Percentiles rank a stretch among this genome's conserved stretches.
phyloP scores from a whole-genome alignment of 441 rosid genomes.

The Eruca vesicaria region DNA sequence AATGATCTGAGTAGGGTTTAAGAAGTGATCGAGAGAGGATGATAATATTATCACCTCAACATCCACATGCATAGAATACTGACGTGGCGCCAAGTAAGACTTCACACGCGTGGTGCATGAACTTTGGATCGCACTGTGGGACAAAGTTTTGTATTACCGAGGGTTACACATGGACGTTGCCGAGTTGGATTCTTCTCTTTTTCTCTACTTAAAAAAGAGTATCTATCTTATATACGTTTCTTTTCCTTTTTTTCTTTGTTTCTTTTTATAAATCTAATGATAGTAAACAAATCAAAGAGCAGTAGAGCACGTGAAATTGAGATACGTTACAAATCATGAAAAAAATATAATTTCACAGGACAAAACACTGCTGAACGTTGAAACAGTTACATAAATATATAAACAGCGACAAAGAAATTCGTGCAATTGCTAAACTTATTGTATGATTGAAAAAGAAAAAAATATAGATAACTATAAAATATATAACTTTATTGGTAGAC shows the following conservation, averaged over 20 bases:
- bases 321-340: constrained; percentile 6
- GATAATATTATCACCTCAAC: neutral
- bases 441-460: neutral
- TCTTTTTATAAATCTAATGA: neutral
- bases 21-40: neutral
- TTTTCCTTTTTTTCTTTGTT: neutral
- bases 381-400: neutral
- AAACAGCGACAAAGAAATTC: neutral
- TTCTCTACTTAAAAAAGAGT: constrained; percentile 3
- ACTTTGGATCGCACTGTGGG: constrained; percentile 31
- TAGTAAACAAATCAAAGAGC: neutral
- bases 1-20: neutral
- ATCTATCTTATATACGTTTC: constrained; percentile 17
- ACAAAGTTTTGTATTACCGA: constrained; percentile 31
- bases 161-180: constrained; percentile 33
- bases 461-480: neutral
- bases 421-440: neutral
- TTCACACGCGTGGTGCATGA: constrained; percentile 31
- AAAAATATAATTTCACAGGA: neutral
- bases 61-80: constrained; percentile 24
- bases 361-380: neutral
- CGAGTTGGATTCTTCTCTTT: constrained; percentile 34
- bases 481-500: neutral
- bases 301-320: neutral
- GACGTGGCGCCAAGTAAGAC: constrained; percentile 32